A percentile compares a stretch with the other conserved stretches of the same genome.
Evolutionary conservation across 2,329 filamentous ascomycete species (phyloP).

Genomic region (Colletotrichum sp.): DNA sequence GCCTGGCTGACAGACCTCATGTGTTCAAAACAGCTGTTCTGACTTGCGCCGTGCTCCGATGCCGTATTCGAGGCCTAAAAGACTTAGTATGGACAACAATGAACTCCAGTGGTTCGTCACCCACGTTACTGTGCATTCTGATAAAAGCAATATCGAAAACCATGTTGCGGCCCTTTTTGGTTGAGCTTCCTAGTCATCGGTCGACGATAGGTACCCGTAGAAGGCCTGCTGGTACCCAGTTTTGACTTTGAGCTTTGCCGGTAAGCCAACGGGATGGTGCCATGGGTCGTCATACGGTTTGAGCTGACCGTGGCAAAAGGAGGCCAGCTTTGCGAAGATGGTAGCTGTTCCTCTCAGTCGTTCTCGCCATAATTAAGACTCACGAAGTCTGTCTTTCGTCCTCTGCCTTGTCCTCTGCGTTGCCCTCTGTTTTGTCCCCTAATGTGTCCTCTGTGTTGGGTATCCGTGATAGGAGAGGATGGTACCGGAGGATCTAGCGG

Average conservation of each 20-base stretch:
- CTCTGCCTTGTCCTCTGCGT: not conserved
- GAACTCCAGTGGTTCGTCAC: slow-evolving; percentile 12
- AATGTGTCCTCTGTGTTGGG: not conserved
- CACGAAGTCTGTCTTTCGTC: not conserved
- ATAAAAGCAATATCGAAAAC: not conserved
- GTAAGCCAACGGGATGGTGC: not conserved
- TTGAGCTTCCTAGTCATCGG: not conserved
- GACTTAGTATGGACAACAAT: slow-evolving; percentile 16
- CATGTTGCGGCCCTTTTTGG: not conserved
- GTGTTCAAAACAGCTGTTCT: not conserved
- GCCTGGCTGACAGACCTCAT: not conserved
- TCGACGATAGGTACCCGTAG: not conserved
- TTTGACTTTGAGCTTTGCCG: not conserved
- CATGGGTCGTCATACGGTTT: not conserved
- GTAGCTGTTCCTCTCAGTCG: not conserved
- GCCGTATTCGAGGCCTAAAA: not conserved
- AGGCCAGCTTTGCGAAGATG: not conserved
- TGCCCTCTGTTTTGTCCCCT: not conserved
- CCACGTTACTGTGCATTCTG: slow-evolving; percentile 16
- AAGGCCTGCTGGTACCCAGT: not conserved
- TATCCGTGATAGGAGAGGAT: not conserved
- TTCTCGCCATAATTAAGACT: not conserved
- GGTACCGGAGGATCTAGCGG: not conserved
- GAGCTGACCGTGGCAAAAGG: not conserved
- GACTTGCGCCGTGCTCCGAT: not conserved